phyloP scores from a whole-genome alignment of 345 rosid species.

The Citrus sinensis region DNA sequence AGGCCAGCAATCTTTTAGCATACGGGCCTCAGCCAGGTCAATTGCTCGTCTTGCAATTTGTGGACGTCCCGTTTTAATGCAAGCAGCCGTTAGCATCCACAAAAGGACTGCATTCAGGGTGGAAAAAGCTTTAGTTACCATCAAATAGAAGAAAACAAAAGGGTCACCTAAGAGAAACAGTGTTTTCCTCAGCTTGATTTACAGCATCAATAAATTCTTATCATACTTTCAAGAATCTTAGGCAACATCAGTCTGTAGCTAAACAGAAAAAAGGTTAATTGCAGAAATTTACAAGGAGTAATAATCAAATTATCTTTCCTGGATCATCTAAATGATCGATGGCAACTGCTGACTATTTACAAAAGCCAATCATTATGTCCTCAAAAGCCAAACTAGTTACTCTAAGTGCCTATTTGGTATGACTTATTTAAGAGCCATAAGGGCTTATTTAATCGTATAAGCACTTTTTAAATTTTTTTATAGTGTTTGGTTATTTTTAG shows the following conservation, averaged over 20 bases:
- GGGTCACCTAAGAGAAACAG: not conserved
- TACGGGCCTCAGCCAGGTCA: constrained; percentile 29
- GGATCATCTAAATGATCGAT: not conserved
- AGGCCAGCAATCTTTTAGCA: constrained; percentile 38
- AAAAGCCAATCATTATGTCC: not conserved
- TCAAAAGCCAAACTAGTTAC: no score
- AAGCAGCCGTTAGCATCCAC: constrained; percentile 42
- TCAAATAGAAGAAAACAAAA: not conserved
- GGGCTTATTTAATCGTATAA: no score
- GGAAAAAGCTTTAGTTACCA: not conserved
- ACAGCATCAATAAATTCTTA: not conserved
- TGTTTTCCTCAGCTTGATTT: not conserved
- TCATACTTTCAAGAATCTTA: not conserved
- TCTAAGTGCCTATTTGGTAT: no score
- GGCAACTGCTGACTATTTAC: not conserved
- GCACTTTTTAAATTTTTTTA: no score
- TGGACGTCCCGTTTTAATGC: constrained; percentile 41
- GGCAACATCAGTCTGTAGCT: not conserved
- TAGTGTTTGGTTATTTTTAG: no score
- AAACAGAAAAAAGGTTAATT: not conserved
- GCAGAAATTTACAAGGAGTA: not conserved
- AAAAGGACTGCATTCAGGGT: constrained; percentile 25
- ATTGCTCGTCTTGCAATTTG: constrained; percentile 37
- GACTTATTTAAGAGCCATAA: no score
- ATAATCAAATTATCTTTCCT: not conserved